Conservation (phyloP, 805 yeast species). For the Lipomyces chichibuensis region DNA sequence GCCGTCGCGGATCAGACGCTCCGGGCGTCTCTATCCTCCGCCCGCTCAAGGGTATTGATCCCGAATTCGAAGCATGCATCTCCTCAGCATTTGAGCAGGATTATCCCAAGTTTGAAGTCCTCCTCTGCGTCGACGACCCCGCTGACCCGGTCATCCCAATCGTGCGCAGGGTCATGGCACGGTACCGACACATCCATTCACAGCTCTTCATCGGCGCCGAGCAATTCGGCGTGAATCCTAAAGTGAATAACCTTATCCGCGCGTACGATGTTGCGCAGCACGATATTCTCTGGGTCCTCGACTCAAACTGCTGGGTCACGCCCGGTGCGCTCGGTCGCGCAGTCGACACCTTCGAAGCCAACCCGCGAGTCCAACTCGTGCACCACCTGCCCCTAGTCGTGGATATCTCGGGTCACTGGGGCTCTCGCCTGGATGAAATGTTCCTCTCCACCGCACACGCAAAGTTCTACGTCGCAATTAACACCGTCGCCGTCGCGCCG, state of each 20-base stretch:
- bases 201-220: slow-evolving; percentile 55
- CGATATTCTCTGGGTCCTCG: slow-evolving; percentile 83
- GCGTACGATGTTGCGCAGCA: slow-evolving; percentile 69
- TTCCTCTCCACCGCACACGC: slow-evolving; percentile 82
- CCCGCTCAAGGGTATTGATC: slow-evolving; percentile 83
- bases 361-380: slow-evolving; percentile 57
- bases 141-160: slow-evolving; percentile 68
- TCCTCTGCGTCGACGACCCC: slow-evolving; percentile 72
- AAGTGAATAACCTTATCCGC: slow-evolving; percentile 82
- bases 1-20: slow-evolving; percentile 29
- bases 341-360: slow-evolving; percentile 50
- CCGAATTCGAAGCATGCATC: slow-evolving; percentile 69
- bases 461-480: slow-evolving; percentile 79
- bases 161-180: slow-evolving; percentile 53
- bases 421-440: slow-evolving; percentile 81
- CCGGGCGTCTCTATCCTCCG: slow-evolving; percentile 77
- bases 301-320: slow-evolving; percentile 79
- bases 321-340: slow-evolving; percentile 68
- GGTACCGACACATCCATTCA: slow-evolving; percentile 62
- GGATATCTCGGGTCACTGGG: slow-evolving; percentile 52
- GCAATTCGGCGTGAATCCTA: slow-evolving; percentile 80
- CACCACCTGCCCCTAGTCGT: slow-evolving; percentile 74
- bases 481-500: slow-evolving; percentile 74
- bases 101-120: slow-evolving; percentile 71
- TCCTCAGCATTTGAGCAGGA: slow-evolving; percentile 68